Conservation (phyloP, 2,329 filamentous ascomycete species). For the Botrytis squamosa region DNA sequence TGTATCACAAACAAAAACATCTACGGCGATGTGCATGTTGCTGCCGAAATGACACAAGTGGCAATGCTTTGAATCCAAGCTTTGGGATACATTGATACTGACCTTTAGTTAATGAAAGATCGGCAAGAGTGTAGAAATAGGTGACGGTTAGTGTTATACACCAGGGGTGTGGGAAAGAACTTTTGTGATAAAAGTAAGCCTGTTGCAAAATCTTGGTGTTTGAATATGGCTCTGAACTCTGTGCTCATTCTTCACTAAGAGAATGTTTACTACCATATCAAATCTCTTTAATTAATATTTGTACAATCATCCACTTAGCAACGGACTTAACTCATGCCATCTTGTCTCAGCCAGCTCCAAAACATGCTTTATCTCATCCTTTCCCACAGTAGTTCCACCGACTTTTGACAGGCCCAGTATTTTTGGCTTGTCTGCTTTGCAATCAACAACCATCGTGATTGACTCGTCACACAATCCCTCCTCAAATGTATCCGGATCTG, state of each 20-base stretch:
- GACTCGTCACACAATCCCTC: constrained; percentile 79
- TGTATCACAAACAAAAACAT: not conserved
- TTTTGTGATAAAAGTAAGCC: not conserved
- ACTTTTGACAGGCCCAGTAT: constrained; percentile 77
- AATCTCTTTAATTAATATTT: constrained; percentile 4
- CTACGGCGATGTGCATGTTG: not conserved
- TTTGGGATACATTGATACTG: not conserved
- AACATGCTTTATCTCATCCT: constrained; percentile 59
- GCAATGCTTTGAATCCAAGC: not conserved
- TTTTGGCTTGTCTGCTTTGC: constrained; percentile 46
- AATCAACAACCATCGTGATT: constrained; percentile 80
- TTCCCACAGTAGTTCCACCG: constrained; percentile 71
- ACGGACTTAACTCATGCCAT: constrained; percentile 53
- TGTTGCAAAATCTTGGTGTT: not conserved
- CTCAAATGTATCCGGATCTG: constrained; percentile 88
- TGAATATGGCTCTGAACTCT: not conserved
- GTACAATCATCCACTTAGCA: constrained; percentile 30
- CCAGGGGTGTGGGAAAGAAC: no score
- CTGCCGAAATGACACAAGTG: not conserved
- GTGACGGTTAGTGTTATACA: not conserved
- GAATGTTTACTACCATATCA: constrained; percentile 1
- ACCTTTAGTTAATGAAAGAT: not conserved
- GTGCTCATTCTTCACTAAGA: not conserved
- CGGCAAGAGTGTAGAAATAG: not conserved
- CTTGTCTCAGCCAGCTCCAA: constrained; percentile 59